Base-by-base conservation (phyloP, 345 rosid species). In the Gossypium rotundifolium region DNA sequence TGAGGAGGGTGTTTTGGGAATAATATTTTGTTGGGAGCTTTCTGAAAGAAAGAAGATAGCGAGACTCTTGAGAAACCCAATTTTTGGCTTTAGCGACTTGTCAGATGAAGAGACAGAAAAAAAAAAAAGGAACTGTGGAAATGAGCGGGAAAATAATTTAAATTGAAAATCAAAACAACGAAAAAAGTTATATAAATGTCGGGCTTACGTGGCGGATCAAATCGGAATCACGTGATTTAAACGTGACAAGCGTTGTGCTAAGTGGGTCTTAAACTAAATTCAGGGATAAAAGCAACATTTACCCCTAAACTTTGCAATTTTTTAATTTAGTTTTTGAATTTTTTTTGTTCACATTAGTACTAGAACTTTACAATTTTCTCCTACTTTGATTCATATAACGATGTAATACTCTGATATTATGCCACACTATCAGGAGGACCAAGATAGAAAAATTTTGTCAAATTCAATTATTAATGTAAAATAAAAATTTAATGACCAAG, bases 51-150 rank as follows among this genome's bases (percentile, higher is more conserved):
- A 16, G 45, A 60, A 2, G 16, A 25, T 17, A 17, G 16, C 4
- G 58, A 67, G 53, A 20, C 23, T 65, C 9, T 11, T 33, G 33
- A 25, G 4, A 5, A 55, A 59, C 20, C 4, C 23, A 22, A 9
- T 20, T 25, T 16, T 54, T 10, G 71, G 53, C 3, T 69, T 27
- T 25, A 27, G 22, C 23, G 40, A 23, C 44, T 60, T 23, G 22
- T 18, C 57, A 61, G 29, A 42, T 59, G 57, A 60, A 61, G 78
- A 71, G 80, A 77, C 75, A 78, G 79, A 75, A 73, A 58, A 38
- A 1, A 33, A 4, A 33, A 33, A 6, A 33, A 27, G 16, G 13
- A 23, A 44, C 74, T 14, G 65, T 57, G 6, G 67, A 49, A 44
- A 23, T 60, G 75, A 16, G 75, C 75, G 75, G 75, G 75, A 73